Evolutionary conservation across 768 basidiomycete species (phyloP).

Genomic region (Suillus americanus): DNA sequence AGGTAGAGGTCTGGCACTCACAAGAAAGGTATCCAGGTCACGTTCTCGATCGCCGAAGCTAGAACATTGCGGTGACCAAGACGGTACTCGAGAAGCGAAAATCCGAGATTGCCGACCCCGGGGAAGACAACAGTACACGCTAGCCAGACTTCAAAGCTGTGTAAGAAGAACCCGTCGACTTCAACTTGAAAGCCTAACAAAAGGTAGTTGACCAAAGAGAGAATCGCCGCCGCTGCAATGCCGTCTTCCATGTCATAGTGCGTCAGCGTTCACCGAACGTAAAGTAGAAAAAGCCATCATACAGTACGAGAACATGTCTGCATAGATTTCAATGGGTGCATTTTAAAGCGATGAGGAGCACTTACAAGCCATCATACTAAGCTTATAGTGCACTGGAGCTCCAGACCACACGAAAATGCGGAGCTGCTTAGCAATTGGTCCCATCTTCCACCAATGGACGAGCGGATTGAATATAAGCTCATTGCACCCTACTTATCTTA

Average conservation of each 20-base stretch:
- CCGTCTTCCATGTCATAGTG: constrained; percentile 38
- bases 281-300: constrained; percentile 8
- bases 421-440: constrained; percentile 77
- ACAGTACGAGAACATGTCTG: constrained; percentile 50
- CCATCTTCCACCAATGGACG: constrained; percentile 68
- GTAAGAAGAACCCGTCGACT: constrained; percentile 70
- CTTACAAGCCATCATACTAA: constrained; percentile 75
- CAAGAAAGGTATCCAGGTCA: constrained; percentile 76
- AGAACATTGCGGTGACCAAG: constrained; percentile 55
- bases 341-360: not conserved
- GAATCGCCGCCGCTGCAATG: constrained; percentile 59
- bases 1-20: constrained; percentile 33
- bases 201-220: constrained; percentile 71
- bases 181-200: constrained; percentile 61
- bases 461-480: constrained; percentile 83
- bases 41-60: constrained; percentile 54
- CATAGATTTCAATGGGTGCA: not conserved
- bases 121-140: constrained; percentile 73
- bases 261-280: not conserved
- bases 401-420: constrained; percentile 67
- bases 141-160: constrained; percentile 73
- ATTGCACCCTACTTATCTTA: constrained; percentile 49
- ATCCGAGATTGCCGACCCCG: constrained; percentile 65
- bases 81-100: constrained; percentile 68
- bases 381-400: constrained; percentile 75